phyloP scores from a whole-genome alignment of 2,329 filamentous ascomycete genomes.

The Emericellopsis cladophorae region DNA sequence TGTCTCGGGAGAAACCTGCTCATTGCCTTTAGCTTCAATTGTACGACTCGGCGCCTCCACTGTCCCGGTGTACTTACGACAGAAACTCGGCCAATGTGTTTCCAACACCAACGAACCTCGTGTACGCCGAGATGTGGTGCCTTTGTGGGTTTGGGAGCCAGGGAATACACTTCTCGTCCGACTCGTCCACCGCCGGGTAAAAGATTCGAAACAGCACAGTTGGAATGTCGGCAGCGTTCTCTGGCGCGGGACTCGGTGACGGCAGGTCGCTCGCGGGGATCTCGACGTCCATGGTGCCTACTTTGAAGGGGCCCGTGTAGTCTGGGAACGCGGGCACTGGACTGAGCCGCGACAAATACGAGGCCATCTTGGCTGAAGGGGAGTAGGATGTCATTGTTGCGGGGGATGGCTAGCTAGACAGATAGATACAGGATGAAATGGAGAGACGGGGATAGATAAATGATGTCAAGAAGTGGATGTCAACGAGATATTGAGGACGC shows the following conservation, averaged over 20 bases:
- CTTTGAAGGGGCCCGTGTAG: slow-evolving; percentile 66
- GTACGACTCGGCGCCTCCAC: too few relatives aligned
- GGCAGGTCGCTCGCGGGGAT: slow-evolving; percentile 52
- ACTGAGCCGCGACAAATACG: slow-evolving; percentile 43
- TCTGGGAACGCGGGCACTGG: slow-evolving; percentile 61
- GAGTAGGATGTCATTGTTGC: background rate
- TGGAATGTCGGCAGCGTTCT: slow-evolving; percentile 43
- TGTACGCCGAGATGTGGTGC: slow-evolving; percentile 62
- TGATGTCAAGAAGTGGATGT: too few relatives aligned
- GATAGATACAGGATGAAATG: too few relatives aligned
- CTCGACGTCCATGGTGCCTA: slow-evolving; percentile 72
- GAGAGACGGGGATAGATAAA: too few relatives aligned
- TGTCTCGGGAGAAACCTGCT: slow-evolving; percentile 54
- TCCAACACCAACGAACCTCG: slow-evolving; percentile 59
- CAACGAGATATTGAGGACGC: too few relatives aligned
- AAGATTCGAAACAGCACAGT: slow-evolving; percentile 75
- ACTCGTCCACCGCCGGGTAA: slow-evolving; percentile 53
- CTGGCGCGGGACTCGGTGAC: slow-evolving; percentile 38
- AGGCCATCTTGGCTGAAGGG: slow-evolving; percentile 24
- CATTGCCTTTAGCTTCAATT: too few relatives aligned
- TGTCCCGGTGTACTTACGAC: slow-evolving; percentile 31
- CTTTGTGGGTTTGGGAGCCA: slow-evolving; percentile 73
- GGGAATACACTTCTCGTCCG: slow-evolving; percentile 45
- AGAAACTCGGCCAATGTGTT: slow-evolving; percentile 43
- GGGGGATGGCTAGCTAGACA: too few relatives aligned